phyloP scores from a whole-genome alignment of 306 rosid species.

The Sicyos baderoa region DNA sequence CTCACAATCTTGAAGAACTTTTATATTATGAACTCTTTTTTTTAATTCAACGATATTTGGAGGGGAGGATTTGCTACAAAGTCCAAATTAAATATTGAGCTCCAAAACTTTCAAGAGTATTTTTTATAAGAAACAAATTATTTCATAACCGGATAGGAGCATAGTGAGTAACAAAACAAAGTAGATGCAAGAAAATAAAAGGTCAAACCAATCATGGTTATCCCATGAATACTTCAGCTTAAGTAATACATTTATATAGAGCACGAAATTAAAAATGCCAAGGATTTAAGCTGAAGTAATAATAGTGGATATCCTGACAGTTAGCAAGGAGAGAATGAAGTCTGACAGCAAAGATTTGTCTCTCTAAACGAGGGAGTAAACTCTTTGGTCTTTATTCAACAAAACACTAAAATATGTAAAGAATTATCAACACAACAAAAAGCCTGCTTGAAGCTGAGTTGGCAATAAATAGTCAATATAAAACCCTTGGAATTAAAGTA shows the following conservation, averaged over 20 bases:
- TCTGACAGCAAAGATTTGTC: background rate
- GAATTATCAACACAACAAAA: background rate
- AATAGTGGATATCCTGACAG: background rate
- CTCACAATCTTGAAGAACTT: background rate
- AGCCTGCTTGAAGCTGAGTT: background rate
- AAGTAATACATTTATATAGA: background rate
- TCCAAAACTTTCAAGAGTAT: background rate
- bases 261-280: background rate
- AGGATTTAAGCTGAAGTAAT: background rate
- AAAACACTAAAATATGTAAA: background rate
- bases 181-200: background rate
- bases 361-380: background rate
- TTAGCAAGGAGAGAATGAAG: background rate
- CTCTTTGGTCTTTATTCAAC: background rate
- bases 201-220: background rate
- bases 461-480: slow-evolving; percentile 2
- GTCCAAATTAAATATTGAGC: background rate
- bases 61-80: no score
- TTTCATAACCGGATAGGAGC: background rate
- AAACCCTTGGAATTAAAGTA: background rate
- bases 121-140: background rate
- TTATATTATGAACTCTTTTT: background rate
- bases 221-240: background rate
- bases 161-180: background rate
- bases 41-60: no score